Conservation (phyloP, 1,139 yeast species). For the Candida tunisiensis region DNA sequence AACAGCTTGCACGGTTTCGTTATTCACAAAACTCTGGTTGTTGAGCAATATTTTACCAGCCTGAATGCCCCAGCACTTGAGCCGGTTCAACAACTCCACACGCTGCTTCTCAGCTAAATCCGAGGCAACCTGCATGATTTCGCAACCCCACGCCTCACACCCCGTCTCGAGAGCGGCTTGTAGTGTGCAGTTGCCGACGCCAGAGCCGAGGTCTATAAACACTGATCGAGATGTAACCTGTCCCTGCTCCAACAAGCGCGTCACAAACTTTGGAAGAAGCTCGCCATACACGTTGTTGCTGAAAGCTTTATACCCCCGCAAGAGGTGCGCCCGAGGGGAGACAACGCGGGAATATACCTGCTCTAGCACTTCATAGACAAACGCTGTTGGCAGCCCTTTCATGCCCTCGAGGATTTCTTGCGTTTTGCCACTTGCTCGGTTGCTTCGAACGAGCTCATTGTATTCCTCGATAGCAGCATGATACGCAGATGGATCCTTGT, state of each 20-base stretch:
- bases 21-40: constrained; percentile 51
- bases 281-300: constrained; percentile 91
- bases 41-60: constrained; percentile 42
- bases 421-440: constrained; percentile 20
- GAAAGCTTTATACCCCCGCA: constrained; percentile 66
- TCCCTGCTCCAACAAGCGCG: constrained; percentile 52
- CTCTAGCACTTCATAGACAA: constrained; percentile 52
- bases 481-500: constrained; percentile 19
- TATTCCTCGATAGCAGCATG: constrained; percentile 23
- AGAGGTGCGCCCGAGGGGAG: constrained; percentile 49
- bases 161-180: constrained; percentile 87
- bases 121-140: constrained; percentile 74
- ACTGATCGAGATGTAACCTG: constrained; percentile 33
- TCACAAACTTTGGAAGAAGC: constrained; percentile 58
- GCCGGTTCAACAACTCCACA: constrained; percentile 38
- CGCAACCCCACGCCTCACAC: constrained; percentile 77
- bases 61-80: constrained; percentile 44
- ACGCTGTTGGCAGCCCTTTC: constrained; percentile 32
- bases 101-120: constrained; percentile 45
- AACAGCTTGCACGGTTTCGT: constrained; percentile 33
- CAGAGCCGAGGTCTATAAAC: constrained; percentile 81
- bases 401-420: constrained; percentile 21
- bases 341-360: constrained; percentile 65
- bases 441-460: constrained; percentile 21
- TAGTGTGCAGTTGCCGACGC: constrained; percentile 82